Base-by-base conservation (phyloP, 345 rosid species). In the Hibiscus trionum region DNA sequence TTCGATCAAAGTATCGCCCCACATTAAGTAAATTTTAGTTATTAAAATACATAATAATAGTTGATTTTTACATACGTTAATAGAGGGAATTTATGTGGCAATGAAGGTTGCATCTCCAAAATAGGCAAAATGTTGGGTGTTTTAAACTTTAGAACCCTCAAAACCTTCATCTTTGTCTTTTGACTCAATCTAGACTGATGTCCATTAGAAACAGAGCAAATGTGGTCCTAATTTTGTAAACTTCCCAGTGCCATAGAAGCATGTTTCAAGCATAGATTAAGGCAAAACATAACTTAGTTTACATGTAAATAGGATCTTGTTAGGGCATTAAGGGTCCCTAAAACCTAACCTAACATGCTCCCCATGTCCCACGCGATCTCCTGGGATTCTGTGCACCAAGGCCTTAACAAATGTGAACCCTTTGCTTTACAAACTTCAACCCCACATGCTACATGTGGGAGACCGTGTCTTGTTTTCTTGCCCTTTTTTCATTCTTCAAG, bases 391-490 rank as follows among this genome's bases (percentile, higher is more conserved):
- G 88, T 72, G 84, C 76, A 60, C 15, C 35, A 35, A 35, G 29
- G 16, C 21, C 70, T 57, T n/a, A 71, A 78, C 81, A 78, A 55
- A 55, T 52, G 69, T 59, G 19, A 76, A 69, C 77, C 75, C 77
- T 78, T 21, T 82, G 77, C 39, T 74, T 81, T 75, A 79, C 49
- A 52, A 50, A 5, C 21, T 53, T 53, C 5, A 2, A 21, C 33
- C 75, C 61, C 61, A 90, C 91, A 86, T 88, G 96, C 85, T 72
- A 66, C 93, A 80, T 84, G 97, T 89, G 93, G 97, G 91, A 82
- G 90, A 88, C 95, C 74, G 90, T 83, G 91, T 81, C 83, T 67
- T 65, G 74, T 69, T 85, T 81, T 79, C 73, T 73, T 52, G 67
- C 60, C 49, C 50, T 50, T 39, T 49, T 74, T 64, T 27, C 77